These are phyloP conservation scores for Gentiana macrophylla DNA, from an alignment of 257 asterid genomes.

Conservation along the genomic window DNA sequence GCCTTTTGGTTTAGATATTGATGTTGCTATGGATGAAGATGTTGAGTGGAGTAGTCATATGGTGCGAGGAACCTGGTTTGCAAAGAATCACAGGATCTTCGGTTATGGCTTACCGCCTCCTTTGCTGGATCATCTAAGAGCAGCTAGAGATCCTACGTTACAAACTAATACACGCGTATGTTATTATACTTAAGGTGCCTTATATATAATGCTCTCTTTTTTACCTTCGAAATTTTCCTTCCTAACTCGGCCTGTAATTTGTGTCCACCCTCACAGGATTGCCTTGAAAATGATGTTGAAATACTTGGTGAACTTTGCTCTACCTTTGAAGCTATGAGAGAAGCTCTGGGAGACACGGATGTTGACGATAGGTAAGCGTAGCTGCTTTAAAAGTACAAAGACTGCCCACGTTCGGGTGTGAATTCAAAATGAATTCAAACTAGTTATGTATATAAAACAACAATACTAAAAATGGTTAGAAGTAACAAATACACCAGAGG, in stretches of 20 bases:
- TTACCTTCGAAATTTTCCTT: conserved; percentile 4
- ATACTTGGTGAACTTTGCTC: conserved; percentile 44
- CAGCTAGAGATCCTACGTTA: conserved; percentile 29
- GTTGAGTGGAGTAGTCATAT: conserved; percentile 61
- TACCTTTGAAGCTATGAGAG: conserved; percentile 59
- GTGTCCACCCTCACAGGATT: conserved; percentile 30
- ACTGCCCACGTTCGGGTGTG: no score
- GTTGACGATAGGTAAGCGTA: conserved; percentile 43
- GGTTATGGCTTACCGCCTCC: conserved; percentile 72
- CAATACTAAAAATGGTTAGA: no score
- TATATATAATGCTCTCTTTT: conserved; percentile 4
- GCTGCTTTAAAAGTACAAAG: no score
- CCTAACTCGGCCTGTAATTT: conserved; percentile 4
- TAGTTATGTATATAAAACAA: no score
- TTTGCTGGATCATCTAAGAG: conserved; percentile 51
- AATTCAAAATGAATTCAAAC: no score
- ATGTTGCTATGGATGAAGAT: conserved; percentile 32
- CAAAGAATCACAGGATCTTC: conserved; percentile 50
- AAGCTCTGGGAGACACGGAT: conserved; percentile 36
- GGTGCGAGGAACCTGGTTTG: conserved; percentile 91
- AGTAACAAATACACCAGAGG: no score
- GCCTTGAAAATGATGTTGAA: conserved; percentile 53
- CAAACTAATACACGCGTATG: conserved; percentile 34
- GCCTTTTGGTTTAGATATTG: conserved; percentile 40
- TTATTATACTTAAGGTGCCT: background rate